These are phyloP conservation scores for Podila verticillata DNA, from an alignment of 192 early-diverging fungal genomes.

Conservation along the genomic window DNA sequence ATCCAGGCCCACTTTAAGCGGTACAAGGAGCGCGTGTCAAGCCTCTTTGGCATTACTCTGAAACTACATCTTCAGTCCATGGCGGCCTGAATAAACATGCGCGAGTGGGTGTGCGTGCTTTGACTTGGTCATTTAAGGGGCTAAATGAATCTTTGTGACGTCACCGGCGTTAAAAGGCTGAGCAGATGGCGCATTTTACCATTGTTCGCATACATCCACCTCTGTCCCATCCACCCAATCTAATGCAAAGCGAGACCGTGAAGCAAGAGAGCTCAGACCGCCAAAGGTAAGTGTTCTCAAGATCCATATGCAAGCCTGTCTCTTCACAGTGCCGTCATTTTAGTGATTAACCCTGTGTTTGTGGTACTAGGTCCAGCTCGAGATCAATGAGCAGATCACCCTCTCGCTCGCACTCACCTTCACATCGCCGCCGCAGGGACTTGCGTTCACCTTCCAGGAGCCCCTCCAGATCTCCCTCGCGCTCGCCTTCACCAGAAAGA, in stretches of 20 bases:
- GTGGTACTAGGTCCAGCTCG: slow-evolving; percentile 15
- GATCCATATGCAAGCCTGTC: neutral
- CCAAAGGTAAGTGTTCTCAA: neutral
- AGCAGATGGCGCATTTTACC: no score
- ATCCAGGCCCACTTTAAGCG: slow-evolving; percentile 23
- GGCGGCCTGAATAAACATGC: neutral
- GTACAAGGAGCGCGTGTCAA: slow-evolving; percentile 15
- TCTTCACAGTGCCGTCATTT: neutral
- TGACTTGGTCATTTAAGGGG: neutral
- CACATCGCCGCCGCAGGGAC: neutral
- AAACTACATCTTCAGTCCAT: slow-evolving; percentile 28
- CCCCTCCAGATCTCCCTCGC: slow-evolving; percentile 21
- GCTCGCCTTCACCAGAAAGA: slow-evolving; percentile 11
- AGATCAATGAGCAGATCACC: slow-evolving; percentile 39
- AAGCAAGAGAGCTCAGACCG: neutral
- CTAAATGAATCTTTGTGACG: neutral
- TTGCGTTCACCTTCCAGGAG: slow-evolving; percentile 9
- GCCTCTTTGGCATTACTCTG: slow-evolving; percentile 13
- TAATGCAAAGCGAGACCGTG: neutral
- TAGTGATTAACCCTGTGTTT: neutral
- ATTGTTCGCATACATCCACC: neutral
- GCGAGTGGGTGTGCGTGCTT: no score
- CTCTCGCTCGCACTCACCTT: slow-evolving; percentile 24
- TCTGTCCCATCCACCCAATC: neutral
- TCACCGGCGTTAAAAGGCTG: neutral